A percentile compares a stretch with the other conserved stretches of the same genome.
phyloP scores from a whole-genome alignment of 345 rosid genomes.

The thale cress (Arabidopsis thaliana) region TAIR10.1 NC_003075.7:1124001-1124500 shows the following conservation, averaged over 20 bases:
- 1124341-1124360: background rate
- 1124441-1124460: constrained; percentile 12
- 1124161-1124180: constrained; percentile 47
- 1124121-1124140: constrained; percentile 45
- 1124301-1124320: background rate
- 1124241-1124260: background rate
- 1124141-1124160: constrained; percentile 40
- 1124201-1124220: constrained; percentile 61
- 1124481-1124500: constrained; percentile 92
- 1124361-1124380: background rate
- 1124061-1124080: constrained; percentile 43
- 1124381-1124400: background rate
- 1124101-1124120: constrained; percentile 44
- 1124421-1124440: background rate
- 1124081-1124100: constrained; percentile 47
- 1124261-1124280: background rate
- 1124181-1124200: constrained; percentile 65
- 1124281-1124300: background rate
- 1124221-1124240: constrained; percentile 69
- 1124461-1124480: constrained; percentile 58
- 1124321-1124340: constrained; percentile 3
- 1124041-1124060: constrained; percentile 48
- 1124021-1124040: constrained; percentile 45
- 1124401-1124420: constrained; percentile 9
- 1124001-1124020: constrained; percentile 27